These are phyloP conservation scores for Paraglomus brasilianum DNA, from an alignment of 192 early-diverging fungal genomes.

Conservation along the genomic window DNA sequence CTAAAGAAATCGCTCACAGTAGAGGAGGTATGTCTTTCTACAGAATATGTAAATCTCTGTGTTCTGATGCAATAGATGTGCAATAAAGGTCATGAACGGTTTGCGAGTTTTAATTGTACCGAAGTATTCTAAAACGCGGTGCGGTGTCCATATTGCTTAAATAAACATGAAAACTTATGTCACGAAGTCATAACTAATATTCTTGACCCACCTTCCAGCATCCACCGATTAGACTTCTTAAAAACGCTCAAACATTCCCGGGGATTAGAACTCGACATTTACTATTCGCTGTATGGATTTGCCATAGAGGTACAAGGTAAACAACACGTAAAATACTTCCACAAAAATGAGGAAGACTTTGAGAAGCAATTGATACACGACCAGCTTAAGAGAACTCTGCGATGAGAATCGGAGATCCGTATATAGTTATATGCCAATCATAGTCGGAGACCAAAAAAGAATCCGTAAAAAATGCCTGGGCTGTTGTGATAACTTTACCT, in stretches of 20 bases:
- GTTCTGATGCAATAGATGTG: slow-evolving; percentile 14
- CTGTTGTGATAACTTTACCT: too few species aligned
- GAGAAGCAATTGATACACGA: slow-evolving; percentile 10
- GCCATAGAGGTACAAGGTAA: too few species aligned
- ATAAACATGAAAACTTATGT: slow-evolving; percentile 7
- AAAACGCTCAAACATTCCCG: not conserved
- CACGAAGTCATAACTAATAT: slow-evolving; percentile 8
- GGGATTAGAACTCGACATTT: slow-evolving; percentile 13
- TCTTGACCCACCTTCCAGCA: slow-evolving; percentile 15
- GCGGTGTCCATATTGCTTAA: slow-evolving; percentile 5
- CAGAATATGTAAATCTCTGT: slow-evolving; percentile 18
- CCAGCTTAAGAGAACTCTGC: slow-evolving; percentile 13
- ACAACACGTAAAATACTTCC: not conserved
- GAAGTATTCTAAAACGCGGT: not conserved
- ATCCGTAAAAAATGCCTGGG: too few species aligned
- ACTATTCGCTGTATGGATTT: slow-evolving; percentile 6
- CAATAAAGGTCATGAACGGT: not conserved
- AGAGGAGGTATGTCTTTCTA: slow-evolving; percentile 17
- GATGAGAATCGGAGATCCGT: slow-evolving; percentile 8
- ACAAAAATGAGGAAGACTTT: slow-evolving; percentile 4
- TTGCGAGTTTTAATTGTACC: slow-evolving; percentile 12
- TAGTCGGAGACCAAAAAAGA: too few species aligned
- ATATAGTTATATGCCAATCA: slow-evolving; percentile 3
- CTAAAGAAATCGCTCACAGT: slow-evolving; percentile 3
- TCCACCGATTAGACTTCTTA: not conserved